phyloP scores from a whole-genome alignment of 306 rosid species.

The Trifolium fragiferum region DNA sequence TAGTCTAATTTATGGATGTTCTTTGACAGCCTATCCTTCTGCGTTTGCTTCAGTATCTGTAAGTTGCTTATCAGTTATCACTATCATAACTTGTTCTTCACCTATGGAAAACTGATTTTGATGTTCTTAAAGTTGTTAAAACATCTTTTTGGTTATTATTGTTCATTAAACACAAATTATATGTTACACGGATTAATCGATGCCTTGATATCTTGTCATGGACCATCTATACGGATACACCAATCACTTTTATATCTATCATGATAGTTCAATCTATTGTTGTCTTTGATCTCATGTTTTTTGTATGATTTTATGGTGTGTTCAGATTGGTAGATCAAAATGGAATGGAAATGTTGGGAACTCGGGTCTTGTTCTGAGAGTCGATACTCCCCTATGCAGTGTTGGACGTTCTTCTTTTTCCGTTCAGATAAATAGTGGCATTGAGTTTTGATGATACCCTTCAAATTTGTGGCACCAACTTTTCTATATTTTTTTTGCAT shows the following conservation, averaged over 20 bases:
- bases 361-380: constrained; percentile 80
- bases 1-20: constrained; percentile 76
- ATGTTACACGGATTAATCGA: not conserved
- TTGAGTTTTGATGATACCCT: constrained; percentile 65
- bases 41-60: constrained; percentile 91
- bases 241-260: not conserved
- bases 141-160: constrained; percentile 10
- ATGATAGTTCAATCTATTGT: not conserved
- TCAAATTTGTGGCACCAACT: constrained; percentile 22
- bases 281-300: not conserved
- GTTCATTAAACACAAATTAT: not conserved
- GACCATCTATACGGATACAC: not conserved
- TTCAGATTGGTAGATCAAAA: constrained; percentile 94
- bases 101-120: constrained; percentile 5
- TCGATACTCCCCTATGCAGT: constrained; percentile 72
- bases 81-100: constrained; percentile 16
- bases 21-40: constrained; percentile 77
- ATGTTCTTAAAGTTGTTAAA: constrained; percentile 5
- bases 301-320: not conserved
- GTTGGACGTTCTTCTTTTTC: constrained; percentile 84
- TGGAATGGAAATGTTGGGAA: constrained; percentile 97
- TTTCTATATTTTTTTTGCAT: constrained; percentile 40
- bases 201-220: not conserved
- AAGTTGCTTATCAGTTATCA: constrained; percentile 50
- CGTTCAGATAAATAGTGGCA: constrained; percentile 84